These are phyloP conservation scores for Zygosaccharomyces bailii DNA, from an alignment of 805 yeast species.

Conservation along the genomic window DNA sequence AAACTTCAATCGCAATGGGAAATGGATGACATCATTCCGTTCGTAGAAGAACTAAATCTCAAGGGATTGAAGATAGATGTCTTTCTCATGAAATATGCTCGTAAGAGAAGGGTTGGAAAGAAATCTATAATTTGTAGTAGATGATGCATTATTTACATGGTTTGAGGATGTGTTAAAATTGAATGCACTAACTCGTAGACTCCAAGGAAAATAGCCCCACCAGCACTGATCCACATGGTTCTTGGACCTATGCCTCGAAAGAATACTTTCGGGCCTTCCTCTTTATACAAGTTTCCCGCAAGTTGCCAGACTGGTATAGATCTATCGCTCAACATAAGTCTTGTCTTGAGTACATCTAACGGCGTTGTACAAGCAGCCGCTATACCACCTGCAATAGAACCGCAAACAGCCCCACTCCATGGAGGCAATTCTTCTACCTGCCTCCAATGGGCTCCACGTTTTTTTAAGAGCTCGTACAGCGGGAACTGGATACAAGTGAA, in stretches of 20 bases:
- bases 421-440: conserved; percentile 49
- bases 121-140: conserved; percentile 37
- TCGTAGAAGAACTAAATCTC: conserved; percentile 54
- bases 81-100: conserved; percentile 61
- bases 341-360: conserved; percentile 71
- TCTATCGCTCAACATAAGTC: conserved; percentile 72
- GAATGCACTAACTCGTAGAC: conserved; percentile 73
- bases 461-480: conserved; percentile 78
- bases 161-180: conserved; percentile 22
- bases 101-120: conserved; percentile 47
- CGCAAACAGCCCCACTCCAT: conserved; percentile 78
- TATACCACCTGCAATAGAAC: conserved; percentile 75
- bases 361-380: conserved; percentile 85
- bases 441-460: conserved; percentile 47
- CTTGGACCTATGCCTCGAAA: conserved; percentile 90
- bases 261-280: conserved; percentile 74
- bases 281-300: conserved; percentile 51
- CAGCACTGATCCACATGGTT: conserved; percentile 96
- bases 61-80: conserved; percentile 53
- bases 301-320: conserved; percentile 45
- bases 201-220: conserved; percentile 96
- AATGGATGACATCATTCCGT: conserved; percentile 59
- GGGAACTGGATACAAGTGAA: conserved; percentile 96
- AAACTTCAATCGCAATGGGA: conserved; percentile 56
- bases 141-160: conserved; percentile 17